Evolutionary conservation across 345 rosid species (phyloP).

Genomic region (Eucalyptus marginata): DNA sequence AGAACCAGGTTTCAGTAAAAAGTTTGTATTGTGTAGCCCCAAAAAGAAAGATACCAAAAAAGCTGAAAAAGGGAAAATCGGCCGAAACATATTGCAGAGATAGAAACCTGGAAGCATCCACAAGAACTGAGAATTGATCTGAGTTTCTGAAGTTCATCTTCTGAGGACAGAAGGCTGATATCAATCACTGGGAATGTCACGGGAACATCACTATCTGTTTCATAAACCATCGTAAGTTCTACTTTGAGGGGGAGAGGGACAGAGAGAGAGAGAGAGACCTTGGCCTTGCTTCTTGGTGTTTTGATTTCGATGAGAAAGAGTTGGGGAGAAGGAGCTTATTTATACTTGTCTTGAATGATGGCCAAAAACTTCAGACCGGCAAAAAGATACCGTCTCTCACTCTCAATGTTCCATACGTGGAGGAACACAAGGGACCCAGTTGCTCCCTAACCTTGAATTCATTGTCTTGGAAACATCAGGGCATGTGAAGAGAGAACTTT

Average conservation of each 20-base stretch:
- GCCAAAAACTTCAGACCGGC: neutral
- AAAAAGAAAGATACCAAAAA: no score
- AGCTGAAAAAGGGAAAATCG: neutral
- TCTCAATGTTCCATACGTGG: neutral
- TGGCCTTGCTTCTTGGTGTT: neutral
- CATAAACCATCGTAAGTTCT: neutral
- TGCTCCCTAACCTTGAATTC: neutral
- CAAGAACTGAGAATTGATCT: constrained; percentile 12
- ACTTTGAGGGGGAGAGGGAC: neutral
- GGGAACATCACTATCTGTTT: neutral
- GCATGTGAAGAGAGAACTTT: neutral
- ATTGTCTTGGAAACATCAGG: neutral
- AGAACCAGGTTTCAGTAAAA: neutral
- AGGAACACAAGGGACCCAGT: neutral
- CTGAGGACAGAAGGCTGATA: neutral
- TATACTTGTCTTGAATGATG: neutral
- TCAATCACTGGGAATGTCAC: constrained; percentile 9
- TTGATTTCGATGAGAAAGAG: neutral
- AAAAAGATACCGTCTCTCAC: neutral
- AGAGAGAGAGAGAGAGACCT: neutral
- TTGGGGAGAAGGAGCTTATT: neutral
- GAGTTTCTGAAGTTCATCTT: constrained; percentile 12
- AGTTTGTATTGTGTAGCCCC: neutral
- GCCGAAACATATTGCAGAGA: neutral
- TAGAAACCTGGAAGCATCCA: constrained; percentile 39